Base-by-base conservation (phyloP, 805 yeast species). In the Candida michaelii region DNA sequence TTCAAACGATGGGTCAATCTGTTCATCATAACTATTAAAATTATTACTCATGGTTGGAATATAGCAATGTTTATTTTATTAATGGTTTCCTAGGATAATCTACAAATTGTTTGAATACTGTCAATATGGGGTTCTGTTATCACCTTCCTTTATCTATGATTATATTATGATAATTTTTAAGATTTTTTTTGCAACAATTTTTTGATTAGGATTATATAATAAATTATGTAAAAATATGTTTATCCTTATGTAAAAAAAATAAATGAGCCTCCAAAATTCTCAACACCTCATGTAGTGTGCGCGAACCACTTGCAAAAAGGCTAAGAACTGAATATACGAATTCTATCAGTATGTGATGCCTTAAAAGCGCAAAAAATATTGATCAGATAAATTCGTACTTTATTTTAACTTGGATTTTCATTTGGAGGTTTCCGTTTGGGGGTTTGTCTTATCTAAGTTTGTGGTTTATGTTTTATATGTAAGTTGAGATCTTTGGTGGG, bases 1-100 rank as follows among this genome's bases (percentile, higher is more conserved):
- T 6, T 59, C 58, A 46, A 62, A 64, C 12, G 62, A 44, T 9
- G 66, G 63, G 39, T 64, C 67, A 32, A 62, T 61, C 46, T 59
- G 53, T 35, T 55, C 55, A 32, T 54, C 60, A 30, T 51, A 50
- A 19, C 56, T 39, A 11, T 48, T 46, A 37, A 48, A 60, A 38
- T 55, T 51, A 10, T 52, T 27, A 32, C 36, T 39, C 42, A 42
- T 30, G 16, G 5, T 29, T 29, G 23, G 5, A 21, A 27, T 29
- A 29, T 29, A 29, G 18, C 18, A 29, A 29, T 29, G 10, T 25
- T 25, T 25, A 9, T 12, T 11, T 9, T 25, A 12, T 14, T 13
- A 15, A 21, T 21, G 5, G 23, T 21, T 21, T 21, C 5, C 8
- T 21, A 6, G 23, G 8, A 21, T 21, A 8, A 6, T 8, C 23